Percentiles rank a stretch among this genome's conserved stretches.
These are phyloP conservation scores for Scheffersomyces titani DNA, from an alignment of 1,139 yeast species.

Conservation along the genomic window DNA sequence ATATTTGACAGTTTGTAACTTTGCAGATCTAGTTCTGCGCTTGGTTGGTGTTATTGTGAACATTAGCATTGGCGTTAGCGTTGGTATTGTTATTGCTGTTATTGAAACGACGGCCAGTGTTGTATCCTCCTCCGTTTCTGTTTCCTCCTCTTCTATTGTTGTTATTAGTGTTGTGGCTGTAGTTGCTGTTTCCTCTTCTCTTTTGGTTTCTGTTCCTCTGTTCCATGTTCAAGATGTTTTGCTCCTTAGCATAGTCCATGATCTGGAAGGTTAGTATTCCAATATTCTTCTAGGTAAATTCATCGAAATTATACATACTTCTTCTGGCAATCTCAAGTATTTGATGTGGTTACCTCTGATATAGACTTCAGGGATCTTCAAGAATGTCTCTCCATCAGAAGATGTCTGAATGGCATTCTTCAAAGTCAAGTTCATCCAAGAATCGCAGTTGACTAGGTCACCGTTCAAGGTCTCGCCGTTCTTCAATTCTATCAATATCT, in stretches of 20 bases:
- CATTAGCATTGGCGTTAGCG: background rate
- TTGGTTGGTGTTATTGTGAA: constrained; percentile 5
- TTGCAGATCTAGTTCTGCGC: constrained; percentile 1
- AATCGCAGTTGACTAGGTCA: constrained; percentile 80
- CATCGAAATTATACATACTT: constrained; percentile 14
- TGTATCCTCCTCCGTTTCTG: constrained; percentile 13
- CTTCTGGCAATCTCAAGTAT: constrained; percentile 49
- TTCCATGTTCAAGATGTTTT: constrained; percentile 56
- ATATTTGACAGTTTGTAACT: background rate
- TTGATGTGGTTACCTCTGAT: constrained; percentile 78
- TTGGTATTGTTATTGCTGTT: constrained; percentile 5
- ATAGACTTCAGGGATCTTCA: constrained; percentile 74
- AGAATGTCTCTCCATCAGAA: constrained; percentile 65
- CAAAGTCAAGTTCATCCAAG: constrained; percentile 93
- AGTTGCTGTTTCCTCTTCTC: constrained; percentile 32
- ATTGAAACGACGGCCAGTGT: constrained; percentile 10
- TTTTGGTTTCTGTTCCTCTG: constrained; percentile 51
- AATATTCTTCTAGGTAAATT: background rate
- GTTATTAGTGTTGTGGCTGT: constrained; percentile 8
- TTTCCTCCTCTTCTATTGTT: constrained; percentile 6
- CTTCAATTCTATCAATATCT: constrained; percentile 86
- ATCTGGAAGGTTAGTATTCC: constrained; percentile 50
- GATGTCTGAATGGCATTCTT: constrained; percentile 76
- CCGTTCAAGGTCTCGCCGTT: constrained; percentile 92
- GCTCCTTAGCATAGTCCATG: constrained; percentile 81